Evolutionary conservation across 257 asterid genomes (phyloP).

Genomic region (Fraxinus americana): DNA sequence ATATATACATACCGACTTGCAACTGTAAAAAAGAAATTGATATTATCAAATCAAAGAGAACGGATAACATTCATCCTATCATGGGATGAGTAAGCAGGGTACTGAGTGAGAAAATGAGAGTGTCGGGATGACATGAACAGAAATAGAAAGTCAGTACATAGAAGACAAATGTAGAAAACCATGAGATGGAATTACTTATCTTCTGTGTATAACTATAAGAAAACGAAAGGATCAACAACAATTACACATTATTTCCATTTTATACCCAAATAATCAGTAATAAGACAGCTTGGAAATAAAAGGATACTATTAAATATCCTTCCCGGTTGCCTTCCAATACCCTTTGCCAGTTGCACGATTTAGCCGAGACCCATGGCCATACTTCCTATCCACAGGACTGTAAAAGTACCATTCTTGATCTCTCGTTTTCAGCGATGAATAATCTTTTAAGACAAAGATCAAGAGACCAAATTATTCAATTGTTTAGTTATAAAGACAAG

Average conservation of each 20-base stretch:
- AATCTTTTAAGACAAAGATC: slow-evolving; percentile 37
- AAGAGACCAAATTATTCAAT: slow-evolving; percentile 10
- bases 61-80: not conserved
- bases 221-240: not conserved
- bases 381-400: slow-evolving; percentile 88
- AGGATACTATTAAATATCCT: slow-evolving; percentile 34
- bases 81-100: not conserved
- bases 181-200: not conserved
- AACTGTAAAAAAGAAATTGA: too few relatives aligned
- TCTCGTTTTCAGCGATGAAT: slow-evolving; percentile 72
- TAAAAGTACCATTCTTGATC: slow-evolving; percentile 94
- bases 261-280: not conserved
- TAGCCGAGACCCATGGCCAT: slow-evolving; percentile 88
- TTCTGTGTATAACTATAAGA: not conserved
- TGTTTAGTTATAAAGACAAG: not conserved
- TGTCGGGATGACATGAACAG: not conserved
- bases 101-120: not conserved
- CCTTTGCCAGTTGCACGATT: slow-evolving; percentile 95
- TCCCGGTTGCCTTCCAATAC: slow-evolving; percentile 97
- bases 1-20: not conserved
- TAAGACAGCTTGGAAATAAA: too few relatives aligned
- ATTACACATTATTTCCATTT: not conserved
- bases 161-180: not conserved
- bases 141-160: too few relatives aligned
- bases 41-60: not conserved